phyloP scores from a whole-genome alignment of 1,284 basidiomycete species.

The Malassezia pachydermatis region DNA sequence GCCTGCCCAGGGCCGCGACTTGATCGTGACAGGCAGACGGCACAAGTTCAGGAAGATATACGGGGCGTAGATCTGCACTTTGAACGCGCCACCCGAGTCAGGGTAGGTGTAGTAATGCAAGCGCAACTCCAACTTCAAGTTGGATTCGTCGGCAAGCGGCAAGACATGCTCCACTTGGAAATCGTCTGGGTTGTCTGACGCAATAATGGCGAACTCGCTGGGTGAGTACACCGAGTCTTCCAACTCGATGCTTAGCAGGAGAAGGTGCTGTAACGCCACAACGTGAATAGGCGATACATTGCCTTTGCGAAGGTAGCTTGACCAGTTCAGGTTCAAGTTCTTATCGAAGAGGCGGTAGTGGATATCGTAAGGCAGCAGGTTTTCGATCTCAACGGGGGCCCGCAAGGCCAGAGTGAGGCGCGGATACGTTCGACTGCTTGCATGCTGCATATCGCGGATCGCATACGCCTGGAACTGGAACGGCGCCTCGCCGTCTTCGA shows the following conservation, averaged over 20 bases:
- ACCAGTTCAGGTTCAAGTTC: conserved; percentile 69
- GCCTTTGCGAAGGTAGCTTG: conserved; percentile 82
- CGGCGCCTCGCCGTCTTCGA: conserved; percentile 69
- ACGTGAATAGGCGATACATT: conserved; percentile 95
- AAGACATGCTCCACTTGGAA: conserved; percentile 70
- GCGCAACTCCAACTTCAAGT: conserved; percentile 68
- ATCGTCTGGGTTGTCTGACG: conserved; percentile 81
- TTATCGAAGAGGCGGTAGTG: conserved; percentile 93
- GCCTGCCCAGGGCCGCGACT: conserved; percentile 63
- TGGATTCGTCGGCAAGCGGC: conserved; percentile 63
- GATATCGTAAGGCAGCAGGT: conserved; percentile 86
- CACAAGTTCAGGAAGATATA: conserved; percentile 92
- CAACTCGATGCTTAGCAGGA: conserved; percentile 79
- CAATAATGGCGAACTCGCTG: conserved; percentile 97
- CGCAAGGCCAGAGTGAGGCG: conserved; percentile 74
- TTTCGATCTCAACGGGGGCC: conserved; percentile 94
- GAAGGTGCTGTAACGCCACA: conserved; percentile 82
- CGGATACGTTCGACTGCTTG: conserved; percentile 57
- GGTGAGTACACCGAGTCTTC: conserved; percentile 75
- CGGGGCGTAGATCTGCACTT: conserved; percentile 88
- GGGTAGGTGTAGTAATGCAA: conserved; percentile 71
- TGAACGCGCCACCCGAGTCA: conserved; percentile 93
- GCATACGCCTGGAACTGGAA: conserved; percentile 94
- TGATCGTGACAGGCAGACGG: conserved; percentile 69
- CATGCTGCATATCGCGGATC: conserved; percentile 64